These are phyloP conservation scores for Microascus cirrosus DNA, from an alignment of 2,329 filamentous ascomycete species.

Conservation along the genomic window DNA sequence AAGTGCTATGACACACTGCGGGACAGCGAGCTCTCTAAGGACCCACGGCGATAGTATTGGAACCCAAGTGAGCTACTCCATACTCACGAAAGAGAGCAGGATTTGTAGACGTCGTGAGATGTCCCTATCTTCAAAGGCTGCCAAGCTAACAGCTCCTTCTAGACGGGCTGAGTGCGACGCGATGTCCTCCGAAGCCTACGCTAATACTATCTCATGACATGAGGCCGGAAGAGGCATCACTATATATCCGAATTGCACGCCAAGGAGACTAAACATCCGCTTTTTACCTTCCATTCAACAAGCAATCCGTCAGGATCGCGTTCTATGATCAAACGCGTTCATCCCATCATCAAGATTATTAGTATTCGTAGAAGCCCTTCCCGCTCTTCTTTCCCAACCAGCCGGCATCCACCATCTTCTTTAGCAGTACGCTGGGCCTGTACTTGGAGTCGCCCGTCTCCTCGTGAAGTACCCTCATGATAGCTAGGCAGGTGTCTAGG, in stretches of 20 bases:
- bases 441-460: slow-evolving; percentile 97
- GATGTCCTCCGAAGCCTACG: background rate
- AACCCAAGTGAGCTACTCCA: background rate
- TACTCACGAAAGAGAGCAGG: background rate
- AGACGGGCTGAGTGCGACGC: background rate
- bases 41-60: background rate
- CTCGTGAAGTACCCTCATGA: slow-evolving; percentile 88
- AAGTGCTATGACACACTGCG: background rate
- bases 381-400: slow-evolving; percentile 97
- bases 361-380: slow-evolving; percentile 88
- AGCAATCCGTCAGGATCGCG: background rate
- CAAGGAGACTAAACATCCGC: background rate
- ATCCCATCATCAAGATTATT: background rate
- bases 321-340: background rate
- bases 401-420: slow-evolving; percentile 95
- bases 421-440: slow-evolving; percentile 72
- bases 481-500: slow-evolving; percentile 87
- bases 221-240: background rate
- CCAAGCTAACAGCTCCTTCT: background rate
- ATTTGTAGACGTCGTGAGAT: background rate
- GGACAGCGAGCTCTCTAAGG: background rate
- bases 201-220: too few relatives aligned
- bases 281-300: background rate
- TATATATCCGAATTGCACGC: background rate
- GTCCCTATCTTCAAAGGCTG: background rate